A percentile compares a stretch with the other conserved stretches of the same genome.
phyloP scores from a whole-genome alignment of 306 rosid genomes.

The Medicago lupulina region DNA sequence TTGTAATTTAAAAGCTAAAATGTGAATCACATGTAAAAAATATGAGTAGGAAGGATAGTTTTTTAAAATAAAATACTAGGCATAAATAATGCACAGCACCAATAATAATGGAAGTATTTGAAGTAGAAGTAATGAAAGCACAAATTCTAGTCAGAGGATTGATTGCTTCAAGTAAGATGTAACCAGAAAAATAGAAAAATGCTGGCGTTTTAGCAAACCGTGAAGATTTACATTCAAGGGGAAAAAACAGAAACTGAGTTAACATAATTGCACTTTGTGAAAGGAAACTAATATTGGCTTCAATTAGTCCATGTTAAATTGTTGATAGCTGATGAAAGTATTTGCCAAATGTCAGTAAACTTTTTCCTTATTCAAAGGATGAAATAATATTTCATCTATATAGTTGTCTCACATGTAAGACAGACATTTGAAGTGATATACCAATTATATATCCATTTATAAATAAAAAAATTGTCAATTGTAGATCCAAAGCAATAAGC shows the following conservation, averaged over 20 bases:
- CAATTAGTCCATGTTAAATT: conserved; percentile 16
- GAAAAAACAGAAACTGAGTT: conserved; percentile 8
- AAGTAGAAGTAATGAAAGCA: conserved; percentile 8
- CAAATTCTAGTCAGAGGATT: conserved; percentile 26
- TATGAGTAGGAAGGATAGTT: too few relatives aligned
- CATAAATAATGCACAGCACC: conserved; percentile 23
- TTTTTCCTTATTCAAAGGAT: conserved; percentile 27
- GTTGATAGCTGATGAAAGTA: conserved; percentile 18
- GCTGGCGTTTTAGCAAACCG: neutral
- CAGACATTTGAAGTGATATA: conserved; percentile 32
- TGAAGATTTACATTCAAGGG: conserved; percentile 3
- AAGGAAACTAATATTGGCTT: conserved; percentile 35
- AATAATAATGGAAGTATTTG: neutral
- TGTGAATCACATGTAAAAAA: too few relatives aligned
- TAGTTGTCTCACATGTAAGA: conserved; percentile 23
- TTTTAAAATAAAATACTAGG: neutral
- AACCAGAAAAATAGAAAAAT: conserved; percentile 31
- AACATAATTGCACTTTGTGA: neutral
- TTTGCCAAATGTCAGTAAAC: conserved; percentile 19
- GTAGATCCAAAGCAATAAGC: conserved; percentile 37
- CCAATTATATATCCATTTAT: conserved; percentile 30
- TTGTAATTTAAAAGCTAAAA: too few relatives aligned
- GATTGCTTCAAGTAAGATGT: conserved; percentile 22
- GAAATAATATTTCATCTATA: conserved; percentile 23
- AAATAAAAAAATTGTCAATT: conserved; percentile 7